phyloP scores from a whole-genome alignment of 805 yeast genomes.

The Yamadazyma endophytica region DNA sequence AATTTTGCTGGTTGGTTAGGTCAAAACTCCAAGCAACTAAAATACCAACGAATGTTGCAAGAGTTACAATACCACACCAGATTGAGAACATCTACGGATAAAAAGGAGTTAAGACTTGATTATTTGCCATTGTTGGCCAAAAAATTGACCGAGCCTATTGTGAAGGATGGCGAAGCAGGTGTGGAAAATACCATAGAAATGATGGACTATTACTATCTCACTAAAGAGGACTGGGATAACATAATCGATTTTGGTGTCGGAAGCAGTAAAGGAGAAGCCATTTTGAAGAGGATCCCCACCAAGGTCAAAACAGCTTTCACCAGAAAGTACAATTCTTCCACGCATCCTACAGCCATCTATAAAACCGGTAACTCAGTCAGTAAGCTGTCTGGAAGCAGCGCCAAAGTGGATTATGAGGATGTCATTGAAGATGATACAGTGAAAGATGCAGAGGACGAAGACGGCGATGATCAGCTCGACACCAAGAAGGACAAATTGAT shows the following conservation, averaged over 20 bases:
- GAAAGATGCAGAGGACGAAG: conserved; percentile 41
- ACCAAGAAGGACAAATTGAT: conserved; percentile 60
- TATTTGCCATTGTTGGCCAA: conserved; percentile 65
- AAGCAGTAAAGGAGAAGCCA: conserved; percentile 27
- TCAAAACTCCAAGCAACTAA: conserved; percentile 79
- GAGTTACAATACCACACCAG: conserved; percentile 88
- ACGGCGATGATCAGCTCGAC: conserved; percentile 40
- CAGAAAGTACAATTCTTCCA: conserved; percentile 65
- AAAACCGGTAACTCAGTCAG: conserved; percentile 56
- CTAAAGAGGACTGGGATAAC: conserved; percentile 90
- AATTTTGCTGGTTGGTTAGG: conserved; percentile 88
- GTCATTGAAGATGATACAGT: conserved; percentile 59
- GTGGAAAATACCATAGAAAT: conserved; percentile 60
- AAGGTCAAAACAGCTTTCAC: conserved; percentile 85
- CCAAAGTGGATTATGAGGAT: conserved; percentile 65
- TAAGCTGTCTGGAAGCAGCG: neutral
- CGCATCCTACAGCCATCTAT: conserved; percentile 85
- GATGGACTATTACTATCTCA: conserved; percentile 81
- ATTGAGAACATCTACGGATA: conserved; percentile 72
- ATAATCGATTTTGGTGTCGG: conserved; percentile 84
- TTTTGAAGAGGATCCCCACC: conserved; percentile 64
- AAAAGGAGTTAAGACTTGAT: conserved; percentile 67
- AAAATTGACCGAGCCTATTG: conserved; percentile 56
- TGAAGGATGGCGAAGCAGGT: conserved; percentile 55
- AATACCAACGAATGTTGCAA: conserved; percentile 73